phyloP scores from a whole-genome alignment of 805 yeast species.

The Wickerhamomyces ciferrii region DNA sequence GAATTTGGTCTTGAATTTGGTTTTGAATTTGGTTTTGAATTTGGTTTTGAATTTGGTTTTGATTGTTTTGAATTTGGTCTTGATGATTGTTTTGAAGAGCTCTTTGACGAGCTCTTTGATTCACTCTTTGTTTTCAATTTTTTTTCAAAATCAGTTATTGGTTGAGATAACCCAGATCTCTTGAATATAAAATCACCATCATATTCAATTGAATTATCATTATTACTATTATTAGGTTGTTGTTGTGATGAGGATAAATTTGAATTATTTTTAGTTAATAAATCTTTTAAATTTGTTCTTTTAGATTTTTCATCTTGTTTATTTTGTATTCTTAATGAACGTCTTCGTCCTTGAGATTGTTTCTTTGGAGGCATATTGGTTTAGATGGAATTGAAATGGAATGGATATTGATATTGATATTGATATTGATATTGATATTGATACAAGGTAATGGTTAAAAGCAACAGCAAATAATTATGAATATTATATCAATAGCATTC shows the following conservation, averaged over 20 bases:
- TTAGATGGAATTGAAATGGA: too few species aligned
- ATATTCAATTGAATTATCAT: constrained; percentile 5
- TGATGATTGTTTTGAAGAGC: neutral
- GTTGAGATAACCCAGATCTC: constrained; percentile 9
- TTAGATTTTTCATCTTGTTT: constrained; percentile 9
- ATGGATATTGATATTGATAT: too few species aligned
- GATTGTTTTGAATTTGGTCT: neutral
- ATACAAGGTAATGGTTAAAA: too few species aligned
- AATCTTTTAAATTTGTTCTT: constrained; percentile 17
- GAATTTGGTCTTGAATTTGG: neutral
- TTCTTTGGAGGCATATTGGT: constrained; percentile 6
- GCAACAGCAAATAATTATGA: too few species aligned
- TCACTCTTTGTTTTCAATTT: neutral
- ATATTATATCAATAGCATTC: too few species aligned
- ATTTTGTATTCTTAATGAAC: constrained; percentile 8
- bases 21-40: too few species aligned
- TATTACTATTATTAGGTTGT: neutral
- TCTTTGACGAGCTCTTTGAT: too few species aligned
- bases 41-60: neutral
- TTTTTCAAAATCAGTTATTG: neutral
- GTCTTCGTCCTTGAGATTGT: constrained; percentile 7
- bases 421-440: too few species aligned
- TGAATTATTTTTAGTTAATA: constrained; percentile 11
- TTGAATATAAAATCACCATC: constrained; percentile 20
- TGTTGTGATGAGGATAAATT: neutral